These are phyloP conservation scores for Aegilops umbellulata DNA, from an alignment of 176 grass and related monocot genomes.

Conservation along the genomic window DNA sequence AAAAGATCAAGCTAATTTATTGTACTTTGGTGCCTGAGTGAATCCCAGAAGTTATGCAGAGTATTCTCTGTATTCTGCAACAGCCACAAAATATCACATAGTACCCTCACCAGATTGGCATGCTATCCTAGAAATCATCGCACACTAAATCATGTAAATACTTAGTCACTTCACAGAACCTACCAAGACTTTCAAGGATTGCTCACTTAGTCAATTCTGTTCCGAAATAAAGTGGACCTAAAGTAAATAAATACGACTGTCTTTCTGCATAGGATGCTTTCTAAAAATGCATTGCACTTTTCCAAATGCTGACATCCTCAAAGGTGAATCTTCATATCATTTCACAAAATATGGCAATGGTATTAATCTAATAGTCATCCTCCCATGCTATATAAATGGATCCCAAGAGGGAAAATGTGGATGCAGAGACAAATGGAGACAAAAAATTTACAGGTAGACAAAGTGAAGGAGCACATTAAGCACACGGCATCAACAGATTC, in stretches of 20 bases:
- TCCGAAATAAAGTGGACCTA: neutral
- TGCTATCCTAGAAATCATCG: conserved; percentile 1
- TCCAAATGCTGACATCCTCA: neutral
- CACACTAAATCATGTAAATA: neutral
- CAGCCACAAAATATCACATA: neutral
- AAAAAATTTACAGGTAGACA: too few relatives aligned
- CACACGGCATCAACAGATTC: too few relatives aligned
- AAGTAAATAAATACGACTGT: neutral
- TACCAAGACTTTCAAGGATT: neutral
- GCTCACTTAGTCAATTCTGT: neutral
- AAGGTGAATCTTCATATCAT: neutral
- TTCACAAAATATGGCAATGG: neutral
- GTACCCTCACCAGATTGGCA: neutral
- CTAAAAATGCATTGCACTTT: neutral
- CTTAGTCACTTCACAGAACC: neutral
- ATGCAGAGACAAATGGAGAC: too few relatives aligned
- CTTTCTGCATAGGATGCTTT: neutral
- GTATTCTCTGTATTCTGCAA: neutral
- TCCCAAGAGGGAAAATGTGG: too few relatives aligned
- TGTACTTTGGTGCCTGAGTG: neutral
- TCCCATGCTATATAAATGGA: too few relatives aligned
- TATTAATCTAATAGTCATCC: too few relatives aligned
- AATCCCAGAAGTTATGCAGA: neutral
- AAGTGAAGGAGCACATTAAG: too few relatives aligned
- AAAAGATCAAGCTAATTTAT: neutral